phyloP scores from a whole-genome alignment of 441 rosid species.

The Pelargonium cotyledonis region DNA sequence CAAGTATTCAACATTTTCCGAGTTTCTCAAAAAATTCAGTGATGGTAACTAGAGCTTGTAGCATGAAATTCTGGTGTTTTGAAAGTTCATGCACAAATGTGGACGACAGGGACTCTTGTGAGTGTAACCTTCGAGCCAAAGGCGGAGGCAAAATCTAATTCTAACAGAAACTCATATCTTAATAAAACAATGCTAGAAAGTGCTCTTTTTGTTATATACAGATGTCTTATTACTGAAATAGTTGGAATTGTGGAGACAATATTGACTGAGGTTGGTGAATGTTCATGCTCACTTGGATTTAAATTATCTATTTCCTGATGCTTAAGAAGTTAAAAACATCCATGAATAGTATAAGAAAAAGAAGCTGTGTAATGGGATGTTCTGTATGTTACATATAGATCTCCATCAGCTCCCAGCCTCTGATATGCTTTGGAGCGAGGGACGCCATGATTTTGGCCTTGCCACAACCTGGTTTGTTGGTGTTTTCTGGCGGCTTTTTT shows the following conservation, averaged over 20 bases:
- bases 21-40: no score
- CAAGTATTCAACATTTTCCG: no score
- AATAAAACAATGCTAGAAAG: slow-evolving; percentile 31
- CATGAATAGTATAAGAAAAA: slow-evolving; percentile 15
- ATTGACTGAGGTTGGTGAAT: slow-evolving; percentile 14
- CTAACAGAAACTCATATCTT: slow-evolving; percentile 12
- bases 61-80: slow-evolving; percentile 28
- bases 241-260: slow-evolving; percentile 15
- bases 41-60: slow-evolving; percentile 12
- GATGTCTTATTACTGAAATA: slow-evolving; percentile 28
- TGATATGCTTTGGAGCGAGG: slow-evolving; percentile 75
- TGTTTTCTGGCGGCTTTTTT: slow-evolving; percentile 38
- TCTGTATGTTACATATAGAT: slow-evolving; percentile 5
- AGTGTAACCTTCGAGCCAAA: slow-evolving; percentile 32
- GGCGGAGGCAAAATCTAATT: slow-evolving; percentile 12
- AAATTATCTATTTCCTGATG: slow-evolving; percentile 11
- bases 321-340: slow-evolving; percentile 19
- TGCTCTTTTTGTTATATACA: slow-evolving; percentile 32
- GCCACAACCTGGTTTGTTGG: slow-evolving; percentile 34
- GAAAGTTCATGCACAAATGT: slow-evolving; percentile 32
- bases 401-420: slow-evolving; percentile 51
- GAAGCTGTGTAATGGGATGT: slow-evolving; percentile 9
- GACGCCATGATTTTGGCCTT: slow-evolving; percentile 75
- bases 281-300: slow-evolving; percentile 12
- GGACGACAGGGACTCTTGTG: slow-evolving; percentile 38